A percentile compares a stretch with the other conserved stretches of the same genome.
Evolutionary conservation across 2,329 filamentous ascomycete genomes (phyloP).

Genomic region (Paracoccidioides brasiliensis): DNA sequence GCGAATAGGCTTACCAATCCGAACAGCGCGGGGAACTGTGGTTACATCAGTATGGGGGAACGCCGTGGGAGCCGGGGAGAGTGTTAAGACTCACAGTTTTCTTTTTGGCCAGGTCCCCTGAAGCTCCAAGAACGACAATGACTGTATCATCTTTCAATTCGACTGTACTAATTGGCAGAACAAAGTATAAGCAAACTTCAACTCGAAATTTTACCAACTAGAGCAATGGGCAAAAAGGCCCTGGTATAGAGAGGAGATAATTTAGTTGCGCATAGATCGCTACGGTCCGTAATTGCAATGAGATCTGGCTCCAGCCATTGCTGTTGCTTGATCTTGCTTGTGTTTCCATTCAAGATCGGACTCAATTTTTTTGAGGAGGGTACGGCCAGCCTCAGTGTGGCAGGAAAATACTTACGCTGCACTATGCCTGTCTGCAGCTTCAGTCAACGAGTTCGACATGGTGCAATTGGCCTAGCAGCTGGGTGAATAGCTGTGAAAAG

Average conservation of each 20-base stretch:
- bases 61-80: background rate
- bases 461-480: conserved; percentile 9
- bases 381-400: background rate
- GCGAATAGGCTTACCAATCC: conserved; percentile 61
- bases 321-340: background rate
- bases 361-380: background rate
- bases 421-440: conserved; percentile 36
- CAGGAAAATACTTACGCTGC: conserved; percentile 36
- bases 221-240: background rate
- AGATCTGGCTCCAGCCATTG: background rate
- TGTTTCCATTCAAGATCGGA: background rate
- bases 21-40: conserved; percentile 87
- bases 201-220: background rate
- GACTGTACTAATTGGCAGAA: conserved; percentile 49
- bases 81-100: conserved; percentile 61
- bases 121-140: conserved; percentile 92
- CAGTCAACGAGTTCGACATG: conserved; percentile 41
- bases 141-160: conserved; percentile 98
- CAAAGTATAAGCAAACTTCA: background rate
- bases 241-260: background rate
- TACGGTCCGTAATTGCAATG: background rate
- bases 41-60: conserved; percentile 8
- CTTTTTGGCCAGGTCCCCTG: conserved; percentile 97
- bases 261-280: background rate
- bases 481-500: background rate